Base-by-base conservation (phyloP, 2,329 filamentous ascomycete species). In the Rutstroemia sp. region DNA sequence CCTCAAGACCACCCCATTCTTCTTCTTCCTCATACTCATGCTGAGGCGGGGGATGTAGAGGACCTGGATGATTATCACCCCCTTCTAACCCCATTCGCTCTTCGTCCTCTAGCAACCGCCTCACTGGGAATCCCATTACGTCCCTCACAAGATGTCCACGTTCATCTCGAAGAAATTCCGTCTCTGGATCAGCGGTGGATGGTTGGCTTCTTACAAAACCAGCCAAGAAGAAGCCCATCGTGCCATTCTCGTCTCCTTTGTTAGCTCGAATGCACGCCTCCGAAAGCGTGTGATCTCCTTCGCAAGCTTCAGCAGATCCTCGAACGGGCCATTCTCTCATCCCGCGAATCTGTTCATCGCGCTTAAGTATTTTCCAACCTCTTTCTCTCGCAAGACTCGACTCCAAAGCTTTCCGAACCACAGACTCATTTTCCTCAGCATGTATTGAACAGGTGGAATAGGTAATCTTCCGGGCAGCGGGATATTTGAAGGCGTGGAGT, bases 151-250 rank as follows among this genome's bases (percentile, higher is more conserved):
- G 73, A 60, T 73, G 75, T 0, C 83, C 82, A 48, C 76, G 73
- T 27, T 78, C 76, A 63, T 81, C 81, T 60, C 81, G 71, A 10
- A 65, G 57, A 19, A 63, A 61, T 14, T 62, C 47, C n/a, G 42
- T 51, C 19, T 61, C 63, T 9, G 25, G 38, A 19, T 56, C 40
- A 25, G 49, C 27, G 9, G 39, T 23, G 2, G 48, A 44, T 14
- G 16, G 25, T 19, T 53, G 14, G 48, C 67, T 63, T 57, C 88
- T 77, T 3, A 89, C 79, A 71, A 99, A 96, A 0, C 80, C 89
- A n/a, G 84, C 90, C 19, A 96, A 88, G 65, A 99, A 99, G 72
- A 99, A 97, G 0, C 94, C 92, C 81, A 96, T 96, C 0, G 92
- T 88, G 0, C 91, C 90, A 60, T 87, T 82, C 9, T 84, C 85